Conservation (phyloP, 805 yeast species). For the Kuraishia hungarica region DNA sequence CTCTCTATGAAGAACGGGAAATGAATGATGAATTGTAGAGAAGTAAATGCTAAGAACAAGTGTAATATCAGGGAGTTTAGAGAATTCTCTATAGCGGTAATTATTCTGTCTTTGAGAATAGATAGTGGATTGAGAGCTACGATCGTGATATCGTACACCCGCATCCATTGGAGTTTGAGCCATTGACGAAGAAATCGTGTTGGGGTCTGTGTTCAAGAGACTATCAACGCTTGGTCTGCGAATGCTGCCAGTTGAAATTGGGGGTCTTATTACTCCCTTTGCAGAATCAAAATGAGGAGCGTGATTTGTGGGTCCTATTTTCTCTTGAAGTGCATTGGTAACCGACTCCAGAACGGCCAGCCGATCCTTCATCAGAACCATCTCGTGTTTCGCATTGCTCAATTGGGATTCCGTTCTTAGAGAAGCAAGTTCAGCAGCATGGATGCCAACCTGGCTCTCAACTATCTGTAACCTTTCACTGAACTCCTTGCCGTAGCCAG, state of each 20-base stretch:
- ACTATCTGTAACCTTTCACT: constrained; percentile 8
- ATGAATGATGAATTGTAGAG: constrained; percentile 5
- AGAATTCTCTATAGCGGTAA: not conserved
- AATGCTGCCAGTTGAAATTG: not conserved
- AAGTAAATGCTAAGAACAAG: constrained; percentile 4
- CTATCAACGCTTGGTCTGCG: not conserved
- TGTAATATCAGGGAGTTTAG: constrained; percentile 1
- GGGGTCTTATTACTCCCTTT: not conserved
- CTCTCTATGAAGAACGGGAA: constrained; percentile 6
- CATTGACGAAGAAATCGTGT: not conserved
- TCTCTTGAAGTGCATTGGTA: not conserved
- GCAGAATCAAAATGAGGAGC: not conserved
- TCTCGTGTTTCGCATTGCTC: not conserved
- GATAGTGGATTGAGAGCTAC: not conserved
- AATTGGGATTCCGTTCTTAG: not conserved
- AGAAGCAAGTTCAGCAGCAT: not conserved
- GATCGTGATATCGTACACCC: not conserved
- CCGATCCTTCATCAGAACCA: not conserved
- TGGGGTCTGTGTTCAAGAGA: not conserved
- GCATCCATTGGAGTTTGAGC: not conserved
- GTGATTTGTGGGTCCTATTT: not conserved
- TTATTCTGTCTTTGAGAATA: not conserved
- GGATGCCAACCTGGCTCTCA: constrained; percentile 1
- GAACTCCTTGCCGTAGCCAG: constrained; percentile 17
- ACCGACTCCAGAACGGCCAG: not conserved